Conservation (phyloP, 192 early-diverging fungal species). For the Coemansia sp. region DNA sequence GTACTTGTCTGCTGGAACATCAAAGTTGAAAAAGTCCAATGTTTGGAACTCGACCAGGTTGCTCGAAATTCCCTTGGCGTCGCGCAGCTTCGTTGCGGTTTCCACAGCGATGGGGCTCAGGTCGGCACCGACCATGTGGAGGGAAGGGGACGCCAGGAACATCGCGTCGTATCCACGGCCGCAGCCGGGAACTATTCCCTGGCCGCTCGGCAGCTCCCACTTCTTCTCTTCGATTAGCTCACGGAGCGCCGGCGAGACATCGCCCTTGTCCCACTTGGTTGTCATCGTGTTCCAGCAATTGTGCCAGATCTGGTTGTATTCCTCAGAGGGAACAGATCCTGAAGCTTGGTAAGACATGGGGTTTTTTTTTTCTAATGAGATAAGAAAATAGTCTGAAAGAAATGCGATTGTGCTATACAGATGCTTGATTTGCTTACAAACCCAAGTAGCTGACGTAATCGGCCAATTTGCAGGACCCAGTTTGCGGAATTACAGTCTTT, state of each 20-base stretch:
- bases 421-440: too few species aligned
- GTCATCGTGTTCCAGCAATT: conserved; percentile 25
- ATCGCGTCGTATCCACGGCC: conserved; percentile 72
- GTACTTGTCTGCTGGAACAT: conserved; percentile 56
- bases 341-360: conserved; percentile 18
- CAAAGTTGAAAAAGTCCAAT: conserved; percentile 74
- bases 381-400: too few species aligned
- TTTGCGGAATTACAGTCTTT: conserved; percentile 13
- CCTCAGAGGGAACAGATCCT: conserved; percentile 10
- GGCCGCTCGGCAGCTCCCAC: conserved; percentile 42
- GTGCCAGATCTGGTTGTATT: conserved; percentile 42
- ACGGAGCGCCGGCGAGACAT: conserved; percentile 45
- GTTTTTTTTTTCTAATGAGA: not conserved
- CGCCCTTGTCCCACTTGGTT: conserved; percentile 46
- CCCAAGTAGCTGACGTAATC: not conserved
- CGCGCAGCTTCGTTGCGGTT: conserved; percentile 54
- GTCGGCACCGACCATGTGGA: conserved; percentile 68
- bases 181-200: conserved; percentile 48
- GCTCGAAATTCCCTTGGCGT: conserved; percentile 25
- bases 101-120: conserved; percentile 65
- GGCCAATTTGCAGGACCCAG: not conserved
- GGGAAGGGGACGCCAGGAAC: conserved; percentile 58
- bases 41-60: conserved; percentile 55
- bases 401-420: too few species aligned
- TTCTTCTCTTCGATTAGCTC: conserved; percentile 45